Evolutionary conservation across 179 eudicot species (phyloP).

Genomic region (Pouteria campechiana): DNA sequence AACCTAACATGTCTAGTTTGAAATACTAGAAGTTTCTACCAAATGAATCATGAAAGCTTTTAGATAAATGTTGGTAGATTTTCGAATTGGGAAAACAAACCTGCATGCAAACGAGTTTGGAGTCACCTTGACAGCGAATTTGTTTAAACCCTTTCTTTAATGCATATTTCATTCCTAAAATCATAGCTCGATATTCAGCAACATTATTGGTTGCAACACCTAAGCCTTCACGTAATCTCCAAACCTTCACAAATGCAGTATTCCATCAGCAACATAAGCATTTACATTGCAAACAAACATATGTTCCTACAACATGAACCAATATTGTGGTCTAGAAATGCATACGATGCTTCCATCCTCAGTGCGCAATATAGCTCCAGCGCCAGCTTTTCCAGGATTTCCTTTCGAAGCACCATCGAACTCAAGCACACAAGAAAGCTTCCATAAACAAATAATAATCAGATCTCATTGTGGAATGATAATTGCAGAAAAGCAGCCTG

Average conservation of each 20-base stretch:
- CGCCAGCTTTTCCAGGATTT: slow-evolving; percentile 92
- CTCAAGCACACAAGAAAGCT: slow-evolving; percentile 61
- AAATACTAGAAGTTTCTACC: too few relatives aligned
- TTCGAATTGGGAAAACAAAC: slow-evolving; percentile 11
- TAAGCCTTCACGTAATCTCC: slow-evolving; percentile 71
- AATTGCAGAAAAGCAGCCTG: too few relatives aligned
- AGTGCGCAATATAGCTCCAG: slow-evolving; percentile 82
- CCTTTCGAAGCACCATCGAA: slow-evolving; percentile 99
- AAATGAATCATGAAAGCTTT: too few relatives aligned
- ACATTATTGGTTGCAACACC: slow-evolving; percentile 85
- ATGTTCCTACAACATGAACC: too few relatives aligned
- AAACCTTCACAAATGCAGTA: slow-evolving; percentile 32
- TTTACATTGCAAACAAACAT: too few relatives aligned
- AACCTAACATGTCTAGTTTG: too few relatives aligned
- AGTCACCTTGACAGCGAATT: slow-evolving; percentile 69
- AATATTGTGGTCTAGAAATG: background rate
- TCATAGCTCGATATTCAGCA: slow-evolving; percentile 77
- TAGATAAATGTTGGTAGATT: background rate
- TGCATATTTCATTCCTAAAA: slow-evolving; percentile 69
- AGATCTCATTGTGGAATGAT: too few relatives aligned
- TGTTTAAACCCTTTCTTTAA: slow-evolving; percentile 57
- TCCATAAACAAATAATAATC: background rate
- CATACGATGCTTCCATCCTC: slow-evolving; percentile 59
- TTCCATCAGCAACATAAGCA: too few relatives aligned
- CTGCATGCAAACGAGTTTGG: slow-evolving; percentile 85